A percentile compares a stretch with the other conserved stretches of the same genome.
These are phyloP conservation scores for Silybum marianum DNA, from an alignment of 129 eudicot genomes.

Conservation along the genomic window DNA sequence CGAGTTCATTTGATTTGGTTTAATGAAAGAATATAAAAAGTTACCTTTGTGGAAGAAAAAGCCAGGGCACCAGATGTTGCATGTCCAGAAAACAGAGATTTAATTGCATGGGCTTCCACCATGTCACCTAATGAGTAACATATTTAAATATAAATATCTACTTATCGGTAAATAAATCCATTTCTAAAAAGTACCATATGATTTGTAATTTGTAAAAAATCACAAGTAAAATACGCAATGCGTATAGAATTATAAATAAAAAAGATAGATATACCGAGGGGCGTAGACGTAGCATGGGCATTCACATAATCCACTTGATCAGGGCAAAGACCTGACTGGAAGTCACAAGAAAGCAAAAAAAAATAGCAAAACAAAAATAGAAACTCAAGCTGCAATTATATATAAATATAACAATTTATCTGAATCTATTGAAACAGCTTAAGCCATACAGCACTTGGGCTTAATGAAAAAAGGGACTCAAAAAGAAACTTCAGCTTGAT, in stretches of 20 bases:
- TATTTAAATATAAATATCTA: neutral
- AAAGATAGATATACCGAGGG: constrained; percentile 53
- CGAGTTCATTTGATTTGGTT: neutral
- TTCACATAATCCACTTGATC: constrained; percentile 90
- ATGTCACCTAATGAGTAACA: constrained; percentile 64
- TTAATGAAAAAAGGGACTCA: neutral
- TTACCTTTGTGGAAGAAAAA: constrained; percentile 94
- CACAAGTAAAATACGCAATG: neutral
- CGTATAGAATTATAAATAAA: neutral
- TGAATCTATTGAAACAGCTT: neutral
- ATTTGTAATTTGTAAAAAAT: neutral
- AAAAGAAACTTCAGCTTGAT: neutral
- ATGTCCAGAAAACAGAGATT: constrained; percentile 64
- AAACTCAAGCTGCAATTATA: neutral
- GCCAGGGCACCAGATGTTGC: constrained; percentile 77
- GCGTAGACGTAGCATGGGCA: constrained; percentile 98
- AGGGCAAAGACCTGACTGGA: constrained; percentile 77
- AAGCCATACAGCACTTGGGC: neutral
- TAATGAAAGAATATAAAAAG: neutral
- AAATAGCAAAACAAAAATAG: neutral
- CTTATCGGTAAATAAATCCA: neutral
- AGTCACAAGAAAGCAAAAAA: constrained; percentile 20
- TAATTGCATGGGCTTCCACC: constrained; percentile 83
- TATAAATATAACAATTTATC: neutral
- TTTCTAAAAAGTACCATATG: neutral